Base-by-base conservation (phyloP, 2,329 filamentous ascomycete genomes). In the Biscogniauxia mediterranea region DNA sequence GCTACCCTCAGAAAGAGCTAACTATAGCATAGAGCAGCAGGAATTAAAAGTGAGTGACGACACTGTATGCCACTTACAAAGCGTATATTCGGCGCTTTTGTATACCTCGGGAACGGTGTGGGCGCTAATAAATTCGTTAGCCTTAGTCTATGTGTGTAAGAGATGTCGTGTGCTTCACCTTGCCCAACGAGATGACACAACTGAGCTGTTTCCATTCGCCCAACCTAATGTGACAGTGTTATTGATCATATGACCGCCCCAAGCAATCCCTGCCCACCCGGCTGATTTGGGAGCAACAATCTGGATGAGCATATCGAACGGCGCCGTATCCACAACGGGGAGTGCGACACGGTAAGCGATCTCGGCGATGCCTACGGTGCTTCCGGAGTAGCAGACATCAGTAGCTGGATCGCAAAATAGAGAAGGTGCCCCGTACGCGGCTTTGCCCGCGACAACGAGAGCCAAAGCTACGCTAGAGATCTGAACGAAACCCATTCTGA, bases 21-120 rank as follows among this genome's bases (percentile, higher is more conserved):
- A 23, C 2, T 23, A 23, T 23, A 23, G 23, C 5, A 23, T 23
- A 23, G 23, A 23, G 23, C 5, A 5, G 5, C 5, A 23, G 23
- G 23, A 23, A 3, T 23, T 23, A 23, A 23, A 23, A 23, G 5
- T 23, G 23, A 23, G 23, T 23, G 7, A 46, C 17, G 38, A 46
- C 38, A 9, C 3, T 46, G 3, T 15, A 46, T 46, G 17, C 17
- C 17, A 46, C 38, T 46, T 46, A 46, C 38, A 72, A 6, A 74
- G 60, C 5, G 70, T 73, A 66, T 76, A 75, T 55, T 62, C 73
- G 2, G 75, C 75, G 13, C 64, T 68, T 4, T 71, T 64, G 55
- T 77, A 78, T 1, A 71, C 53, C 1, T 69, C 66, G 1, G 77
- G 77, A 55, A 74, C 69, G 7, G 72, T 67, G 60, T 77, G 75